Evolutionary conservation across 2,329 filamentous ascomycete species (phyloP).

Genomic region (Fusarium sp.): DNA sequence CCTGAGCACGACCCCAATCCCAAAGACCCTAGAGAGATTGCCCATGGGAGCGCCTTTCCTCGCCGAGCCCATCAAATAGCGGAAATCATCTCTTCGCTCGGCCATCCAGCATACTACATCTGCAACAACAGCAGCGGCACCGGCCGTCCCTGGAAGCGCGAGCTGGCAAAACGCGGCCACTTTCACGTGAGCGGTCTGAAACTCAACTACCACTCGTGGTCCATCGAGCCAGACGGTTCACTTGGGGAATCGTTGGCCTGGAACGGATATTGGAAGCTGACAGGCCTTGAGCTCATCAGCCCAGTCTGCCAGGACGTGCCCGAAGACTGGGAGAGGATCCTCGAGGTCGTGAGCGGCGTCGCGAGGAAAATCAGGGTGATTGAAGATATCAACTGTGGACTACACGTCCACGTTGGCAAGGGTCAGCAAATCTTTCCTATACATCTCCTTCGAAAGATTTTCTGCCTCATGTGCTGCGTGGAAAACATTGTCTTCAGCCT

Average conservation of each 20-base stretch:
- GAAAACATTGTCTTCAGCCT: conserved; percentile 31
- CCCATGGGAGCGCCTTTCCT: background rate
- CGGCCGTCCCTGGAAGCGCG: background rate
- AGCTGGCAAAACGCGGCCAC: conserved; percentile 1
- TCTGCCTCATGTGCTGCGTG: conserved; percentile 20
- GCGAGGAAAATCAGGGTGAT: conserved; percentile 20
- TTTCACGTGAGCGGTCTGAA: background rate
- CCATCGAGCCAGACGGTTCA: conserved; percentile 9
- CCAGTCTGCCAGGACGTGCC: conserved; percentile 20
- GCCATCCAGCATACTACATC: background rate
- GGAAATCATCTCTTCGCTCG: background rate
- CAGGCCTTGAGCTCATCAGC: conserved; percentile 24
- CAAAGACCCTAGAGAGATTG: conserved; percentile 4
- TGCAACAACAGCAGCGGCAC: background rate
- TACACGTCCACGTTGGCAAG: conserved; percentile 33
- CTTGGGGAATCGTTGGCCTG: background rate
- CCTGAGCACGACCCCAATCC: conserved; percentile 1
- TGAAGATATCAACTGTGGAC: conserved; percentile 7
- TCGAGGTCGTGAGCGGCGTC: conserved; percentile 25
- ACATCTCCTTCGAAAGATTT: conserved; percentile 19
- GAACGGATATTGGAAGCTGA: conserved; percentile 12
- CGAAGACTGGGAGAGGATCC: conserved; percentile 24
- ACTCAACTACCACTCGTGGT: conserved; percentile 24
- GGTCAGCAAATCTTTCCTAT: conserved; percentile 6
- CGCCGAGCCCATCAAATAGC: background rate